Evolutionary conservation across 2,329 filamentous ascomycete genomes (phyloP).

Genomic region (Alternaria gaisen): DNA sequence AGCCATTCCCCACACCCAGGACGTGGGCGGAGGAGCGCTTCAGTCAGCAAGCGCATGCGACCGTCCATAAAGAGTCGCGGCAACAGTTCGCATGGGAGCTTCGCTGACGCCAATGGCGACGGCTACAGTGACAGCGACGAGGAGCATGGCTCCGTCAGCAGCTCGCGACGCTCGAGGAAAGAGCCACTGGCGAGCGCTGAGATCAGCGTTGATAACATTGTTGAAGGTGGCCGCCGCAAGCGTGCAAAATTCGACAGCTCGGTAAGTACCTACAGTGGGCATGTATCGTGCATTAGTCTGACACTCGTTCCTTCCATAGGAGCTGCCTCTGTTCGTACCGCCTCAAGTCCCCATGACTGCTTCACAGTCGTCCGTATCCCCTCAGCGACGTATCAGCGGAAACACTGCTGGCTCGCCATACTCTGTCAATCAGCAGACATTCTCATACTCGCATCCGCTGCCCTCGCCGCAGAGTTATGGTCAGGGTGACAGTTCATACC

Average conservation of each 20-base stretch:
- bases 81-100: constrained; percentile 65
- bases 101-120: constrained; percentile 69
- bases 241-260: constrained; percentile 95
- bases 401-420: constrained; percentile 78
- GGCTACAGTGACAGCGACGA: constrained; percentile 88
- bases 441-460: constrained; percentile 77
- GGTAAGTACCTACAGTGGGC: constrained; percentile 67
- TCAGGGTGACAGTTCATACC: constrained; percentile 48
- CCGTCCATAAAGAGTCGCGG: constrained; percentile 73
- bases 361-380: constrained; percentile 98
- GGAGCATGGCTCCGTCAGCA: constrained; percentile 74
- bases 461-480: constrained; percentile 84
- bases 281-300: constrained; percentile 31
- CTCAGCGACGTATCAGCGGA: constrained; percentile 80
- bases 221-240: constrained; percentile 95
- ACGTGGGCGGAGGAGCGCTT: constrained; percentile 79
- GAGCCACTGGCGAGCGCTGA: constrained; percentile 94
- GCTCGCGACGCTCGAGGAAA: constrained; percentile 76
- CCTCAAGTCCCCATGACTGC: constrained; percentile 80
- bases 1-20: constrained; percentile 77
- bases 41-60: constrained; percentile 75
- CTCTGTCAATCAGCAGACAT: constrained; percentile 79
- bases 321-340: constrained; percentile 93
- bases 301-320: constrained; percentile 63
- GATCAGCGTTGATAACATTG: constrained; percentile 97